A percentile compares a stretch with the other conserved stretches of the same genome.
phyloP scores from a whole-genome alignment of 192 early-diverging fungal species.

The Coemansia sp. region DNA sequence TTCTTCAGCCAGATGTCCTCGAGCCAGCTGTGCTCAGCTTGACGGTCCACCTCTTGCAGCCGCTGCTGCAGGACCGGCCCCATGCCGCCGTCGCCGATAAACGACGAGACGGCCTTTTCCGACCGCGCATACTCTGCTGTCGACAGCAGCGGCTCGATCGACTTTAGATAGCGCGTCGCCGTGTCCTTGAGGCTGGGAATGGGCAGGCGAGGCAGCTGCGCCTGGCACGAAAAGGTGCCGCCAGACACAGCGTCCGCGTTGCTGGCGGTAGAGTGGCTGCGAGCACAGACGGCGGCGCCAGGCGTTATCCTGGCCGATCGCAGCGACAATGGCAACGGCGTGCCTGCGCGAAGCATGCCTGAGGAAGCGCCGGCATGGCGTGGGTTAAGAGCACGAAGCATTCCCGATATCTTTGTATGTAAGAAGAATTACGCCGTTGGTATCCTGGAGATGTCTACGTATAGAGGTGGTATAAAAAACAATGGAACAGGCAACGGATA shows the following conservation, averaged over 20 bases:
- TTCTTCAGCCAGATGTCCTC: constrained; percentile 81
- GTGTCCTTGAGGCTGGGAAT: constrained; percentile 80
- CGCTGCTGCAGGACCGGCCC: constrained; percentile 74
- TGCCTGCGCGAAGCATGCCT: background rate
- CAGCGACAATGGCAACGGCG: constrained; percentile 1
- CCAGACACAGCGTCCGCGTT: background rate
- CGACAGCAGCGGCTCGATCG: constrained; percentile 64
- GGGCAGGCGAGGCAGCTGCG: constrained; percentile 73
- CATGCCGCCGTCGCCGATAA: constrained; percentile 63
- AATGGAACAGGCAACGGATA: no score
- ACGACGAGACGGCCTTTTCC: constrained; percentile 65
- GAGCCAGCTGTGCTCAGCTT: constrained; percentile 77
- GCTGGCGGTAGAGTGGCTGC: constrained; percentile 8
- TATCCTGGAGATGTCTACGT: no score
- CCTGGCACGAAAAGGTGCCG: constrained; percentile 66
- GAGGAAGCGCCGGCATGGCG: background rate
- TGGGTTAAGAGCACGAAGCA: background rate
- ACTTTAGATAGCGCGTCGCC: constrained; percentile 71
- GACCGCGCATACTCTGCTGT: constrained; percentile 59
- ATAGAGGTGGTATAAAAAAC: no score
- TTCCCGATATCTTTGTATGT: background rate
- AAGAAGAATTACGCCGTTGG: no score
- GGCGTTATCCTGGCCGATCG: background rate
- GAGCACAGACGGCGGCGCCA: background rate
- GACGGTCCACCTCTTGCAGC: constrained; percentile 64